Evolutionary conservation across 768 basidiomycete genomes (phyloP).

Genomic region (Boletus coccyginus): DNA sequence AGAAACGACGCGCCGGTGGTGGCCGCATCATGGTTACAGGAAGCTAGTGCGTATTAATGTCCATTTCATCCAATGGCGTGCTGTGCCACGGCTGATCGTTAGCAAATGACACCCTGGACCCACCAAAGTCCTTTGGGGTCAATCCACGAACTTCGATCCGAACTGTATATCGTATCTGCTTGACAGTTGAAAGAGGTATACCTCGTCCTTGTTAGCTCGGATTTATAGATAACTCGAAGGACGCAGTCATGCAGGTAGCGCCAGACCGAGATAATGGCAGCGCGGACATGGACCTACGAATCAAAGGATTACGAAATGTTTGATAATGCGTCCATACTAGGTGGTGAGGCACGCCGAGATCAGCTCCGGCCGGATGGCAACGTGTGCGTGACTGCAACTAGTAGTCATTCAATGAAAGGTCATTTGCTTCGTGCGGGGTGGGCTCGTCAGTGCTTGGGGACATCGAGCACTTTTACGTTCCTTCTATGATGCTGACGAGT

Average conservation of each 20-base stretch:
- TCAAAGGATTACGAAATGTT: too few species aligned
- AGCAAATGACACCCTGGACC: background rate
- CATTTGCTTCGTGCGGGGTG: conserved; percentile 24
- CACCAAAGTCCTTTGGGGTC: too few species aligned
- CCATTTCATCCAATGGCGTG: background rate
- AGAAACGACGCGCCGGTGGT: too few species aligned
- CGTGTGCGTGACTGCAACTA: conserved; percentile 27
- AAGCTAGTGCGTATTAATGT: too few species aligned
- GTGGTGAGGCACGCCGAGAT: conserved; percentile 35
- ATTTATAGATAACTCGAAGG: too few species aligned
- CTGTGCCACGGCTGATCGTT: too few species aligned
- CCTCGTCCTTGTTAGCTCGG: too few species aligned
- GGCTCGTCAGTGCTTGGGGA: conserved; percentile 17
- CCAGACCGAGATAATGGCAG: too few species aligned
- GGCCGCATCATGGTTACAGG: too few species aligned
- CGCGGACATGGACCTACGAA: too few species aligned
- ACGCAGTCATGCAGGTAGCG: background rate
- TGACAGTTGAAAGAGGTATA: too few species aligned
- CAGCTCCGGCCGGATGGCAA: conserved; percentile 29
- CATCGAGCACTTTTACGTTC: conserved; percentile 32
- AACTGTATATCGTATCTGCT: background rate
- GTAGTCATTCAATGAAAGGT: conserved; percentile 16
- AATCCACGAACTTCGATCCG: background rate
- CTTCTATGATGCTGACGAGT: conserved; percentile 23
- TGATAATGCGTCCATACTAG: too few species aligned